phyloP scores from a whole-genome alignment of 768 basidiomycete species.

The Cubamyces lactineus region DNA sequence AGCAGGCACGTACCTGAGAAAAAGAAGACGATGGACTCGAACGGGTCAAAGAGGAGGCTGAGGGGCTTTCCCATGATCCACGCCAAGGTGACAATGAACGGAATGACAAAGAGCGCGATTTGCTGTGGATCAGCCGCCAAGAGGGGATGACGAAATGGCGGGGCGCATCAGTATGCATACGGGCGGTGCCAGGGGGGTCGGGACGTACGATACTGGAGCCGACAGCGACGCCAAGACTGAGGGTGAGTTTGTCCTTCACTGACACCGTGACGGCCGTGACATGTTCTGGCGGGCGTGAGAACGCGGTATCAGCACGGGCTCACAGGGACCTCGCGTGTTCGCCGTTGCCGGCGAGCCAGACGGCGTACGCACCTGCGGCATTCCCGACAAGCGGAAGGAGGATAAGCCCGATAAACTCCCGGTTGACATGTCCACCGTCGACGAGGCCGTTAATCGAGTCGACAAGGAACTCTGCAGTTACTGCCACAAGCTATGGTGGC shows the following conservation, averaged over 20 bases:
- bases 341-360: no score
- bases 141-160: neutral
- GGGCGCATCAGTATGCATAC: neutral
- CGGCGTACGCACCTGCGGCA: slow-evolving; percentile 70
- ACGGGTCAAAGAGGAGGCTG: slow-evolving; percentile 86
- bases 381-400: slow-evolving; percentile 92
- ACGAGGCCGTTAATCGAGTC: slow-evolving; percentile 82
- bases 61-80: slow-evolving; percentile 85
- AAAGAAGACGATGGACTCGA: slow-evolving; percentile 73
- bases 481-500: slow-evolving; percentile 45
- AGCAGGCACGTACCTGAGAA: no score
- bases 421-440: slow-evolving; percentile 52
- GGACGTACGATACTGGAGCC: slow-evolving; percentile 78
- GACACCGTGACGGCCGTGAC: slow-evolving; percentile 91
- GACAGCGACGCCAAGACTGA: slow-evolving; percentile 89
- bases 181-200: neutral
- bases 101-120: slow-evolving; percentile 85
- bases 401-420: slow-evolving; percentile 86
- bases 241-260: slow-evolving; percentile 85
- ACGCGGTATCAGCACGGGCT: slow-evolving; percentile 9
- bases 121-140: slow-evolving; percentile 48
- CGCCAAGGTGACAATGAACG: slow-evolving; percentile 76
- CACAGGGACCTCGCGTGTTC: no score
- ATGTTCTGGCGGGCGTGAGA: slow-evolving; percentile 76
- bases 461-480: slow-evolving; percentile 70